Evolutionary conservation across 805 yeast genomes (phyloP).

Genomic region (Candida glaebosa): DNA sequence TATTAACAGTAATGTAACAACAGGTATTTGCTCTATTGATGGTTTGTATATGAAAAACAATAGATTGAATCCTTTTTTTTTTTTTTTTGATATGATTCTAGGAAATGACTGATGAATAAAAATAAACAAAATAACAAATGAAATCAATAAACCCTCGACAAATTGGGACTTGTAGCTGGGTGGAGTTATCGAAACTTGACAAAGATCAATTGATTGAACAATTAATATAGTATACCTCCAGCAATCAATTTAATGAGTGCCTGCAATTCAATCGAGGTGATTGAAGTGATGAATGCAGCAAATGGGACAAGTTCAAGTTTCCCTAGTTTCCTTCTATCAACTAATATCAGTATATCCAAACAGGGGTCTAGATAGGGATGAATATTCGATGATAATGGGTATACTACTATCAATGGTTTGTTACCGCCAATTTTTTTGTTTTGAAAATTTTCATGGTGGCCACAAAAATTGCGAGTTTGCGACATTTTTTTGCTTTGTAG

Average conservation of each 20-base stretch:
- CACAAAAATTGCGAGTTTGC: not conserved
- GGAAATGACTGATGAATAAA: slow-evolving; percentile 1
- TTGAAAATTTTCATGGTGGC: slow-evolving; percentile 7
- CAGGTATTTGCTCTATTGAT: no score
- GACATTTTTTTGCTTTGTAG: no score
- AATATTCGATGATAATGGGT: slow-evolving; percentile 3
- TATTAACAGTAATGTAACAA: not conserved
- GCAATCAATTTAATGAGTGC: slow-evolving; percentile 37
- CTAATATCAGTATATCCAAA: not conserved
- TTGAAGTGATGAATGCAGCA: not conserved
- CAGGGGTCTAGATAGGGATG: not conserved
- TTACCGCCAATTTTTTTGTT: not conserved
- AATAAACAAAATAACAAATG: not conserved
- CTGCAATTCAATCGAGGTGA: slow-evolving; percentile 2
- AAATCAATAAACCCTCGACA: not conserved
- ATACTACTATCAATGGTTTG: not conserved
- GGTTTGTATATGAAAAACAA: not conserved
- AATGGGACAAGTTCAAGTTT: not conserved
- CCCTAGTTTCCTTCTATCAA: not conserved
- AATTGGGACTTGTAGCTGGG: no score
- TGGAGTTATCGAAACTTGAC: no score
- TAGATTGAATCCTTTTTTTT: slow-evolving; percentile 1
- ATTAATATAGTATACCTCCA: slow-evolving; percentile 7
- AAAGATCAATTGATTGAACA: not conserved
- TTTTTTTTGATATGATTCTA: not conserved